Percentiles rank a stretch among this genome's conserved stretches.
Evolutionary conservation across 73 alveolate genomes (phyloP).

Genomic region (Effrenium voratum): DNA sequence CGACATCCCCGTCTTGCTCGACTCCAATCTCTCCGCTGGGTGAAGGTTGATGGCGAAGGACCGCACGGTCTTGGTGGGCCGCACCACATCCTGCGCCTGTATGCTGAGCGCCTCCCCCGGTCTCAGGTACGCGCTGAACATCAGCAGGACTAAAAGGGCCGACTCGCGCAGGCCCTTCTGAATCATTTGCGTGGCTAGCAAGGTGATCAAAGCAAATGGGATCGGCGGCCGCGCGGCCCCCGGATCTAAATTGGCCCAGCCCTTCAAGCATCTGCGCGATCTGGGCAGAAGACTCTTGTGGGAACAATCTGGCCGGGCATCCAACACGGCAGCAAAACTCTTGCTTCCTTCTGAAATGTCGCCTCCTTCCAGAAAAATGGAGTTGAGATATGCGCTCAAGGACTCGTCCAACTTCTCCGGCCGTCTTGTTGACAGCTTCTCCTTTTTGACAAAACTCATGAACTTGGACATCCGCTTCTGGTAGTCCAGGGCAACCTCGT

Average conservation of each 20-base stretch:
- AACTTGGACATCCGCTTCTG: neutral
- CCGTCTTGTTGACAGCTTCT: too few species aligned
- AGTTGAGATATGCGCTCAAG: neutral
- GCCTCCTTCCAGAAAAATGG: neutral
- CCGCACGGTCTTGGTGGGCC: neutral
- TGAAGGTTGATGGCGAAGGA: neutral
- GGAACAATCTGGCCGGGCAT: constrained; percentile 9
- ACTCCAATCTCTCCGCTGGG: neutral
- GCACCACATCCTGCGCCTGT: neutral
- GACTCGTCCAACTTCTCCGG: neutral
- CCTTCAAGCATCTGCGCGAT: neutral
- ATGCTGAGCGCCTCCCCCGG: constrained; percentile 13
- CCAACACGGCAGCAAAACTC: neutral
- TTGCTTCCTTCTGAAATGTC: constrained; percentile 32
- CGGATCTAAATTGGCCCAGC: constrained; percentile 8
- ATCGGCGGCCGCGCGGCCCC: neutral
- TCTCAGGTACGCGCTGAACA: constrained; percentile 21
- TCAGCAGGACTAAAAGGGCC: neutral
- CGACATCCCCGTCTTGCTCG: constrained; percentile 15
- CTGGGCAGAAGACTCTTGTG: neutral
- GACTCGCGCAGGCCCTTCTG: neutral
- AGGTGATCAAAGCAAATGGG: neutral
- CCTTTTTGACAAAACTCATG: neutral
- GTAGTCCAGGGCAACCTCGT: neutral
- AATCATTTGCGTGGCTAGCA: neutral